These are phyloP conservation scores for Aspergillus sclerotioniger DNA, from an alignment of 495 filamentous ascomycete genomes.

Conservation along the genomic window DNA sequence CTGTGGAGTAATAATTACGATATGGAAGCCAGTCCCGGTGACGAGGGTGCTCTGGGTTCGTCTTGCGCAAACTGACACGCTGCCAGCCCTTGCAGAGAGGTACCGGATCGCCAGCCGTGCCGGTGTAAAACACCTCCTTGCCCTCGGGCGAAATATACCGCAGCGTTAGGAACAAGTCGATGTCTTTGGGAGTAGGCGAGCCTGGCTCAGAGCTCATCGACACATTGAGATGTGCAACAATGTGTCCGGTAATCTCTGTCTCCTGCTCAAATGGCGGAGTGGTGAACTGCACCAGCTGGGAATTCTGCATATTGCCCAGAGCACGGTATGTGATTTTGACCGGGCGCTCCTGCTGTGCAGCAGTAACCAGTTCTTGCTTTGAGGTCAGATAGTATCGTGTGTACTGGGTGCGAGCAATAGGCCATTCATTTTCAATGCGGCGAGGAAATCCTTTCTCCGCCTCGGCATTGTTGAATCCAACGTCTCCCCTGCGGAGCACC, in stretches of 20 bases:
- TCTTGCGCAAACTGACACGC: slow-evolving; percentile 53
- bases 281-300: slow-evolving; percentile 49
- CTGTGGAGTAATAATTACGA: slow-evolving; percentile 58
- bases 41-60: slow-evolving; percentile 46
- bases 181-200: slow-evolving; percentile 43
- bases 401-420: slow-evolving; percentile 60
- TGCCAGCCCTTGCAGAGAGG: slow-evolving; percentile 42
- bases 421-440: slow-evolving; percentile 61
- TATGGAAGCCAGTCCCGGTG: slow-evolving; percentile 54
- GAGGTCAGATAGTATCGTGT: slow-evolving; percentile 53
- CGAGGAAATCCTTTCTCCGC: slow-evolving; percentile 50
- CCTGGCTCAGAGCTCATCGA: slow-evolving; percentile 46
- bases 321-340: slow-evolving; percentile 53
- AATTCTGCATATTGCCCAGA: slow-evolving; percentile 49
- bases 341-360: slow-evolving; percentile 6
- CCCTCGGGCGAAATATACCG: slow-evolving; percentile 54
- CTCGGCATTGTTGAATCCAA: slow-evolving; percentile 60
- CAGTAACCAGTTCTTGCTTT: slow-evolving; percentile 30
- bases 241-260: slow-evolving; percentile 66
- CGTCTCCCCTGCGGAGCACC: slow-evolving; percentile 58
- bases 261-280: slow-evolving; percentile 53
- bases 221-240: slow-evolving; percentile 60
- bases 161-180: slow-evolving; percentile 65
- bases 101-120: slow-evolving; percentile 50
- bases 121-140: slow-evolving; percentile 65